These are phyloP conservation scores for Paecilomyces sp. DNA, from an alignment of 2,329 filamentous ascomycete genomes.

Conservation along the genomic window DNA sequence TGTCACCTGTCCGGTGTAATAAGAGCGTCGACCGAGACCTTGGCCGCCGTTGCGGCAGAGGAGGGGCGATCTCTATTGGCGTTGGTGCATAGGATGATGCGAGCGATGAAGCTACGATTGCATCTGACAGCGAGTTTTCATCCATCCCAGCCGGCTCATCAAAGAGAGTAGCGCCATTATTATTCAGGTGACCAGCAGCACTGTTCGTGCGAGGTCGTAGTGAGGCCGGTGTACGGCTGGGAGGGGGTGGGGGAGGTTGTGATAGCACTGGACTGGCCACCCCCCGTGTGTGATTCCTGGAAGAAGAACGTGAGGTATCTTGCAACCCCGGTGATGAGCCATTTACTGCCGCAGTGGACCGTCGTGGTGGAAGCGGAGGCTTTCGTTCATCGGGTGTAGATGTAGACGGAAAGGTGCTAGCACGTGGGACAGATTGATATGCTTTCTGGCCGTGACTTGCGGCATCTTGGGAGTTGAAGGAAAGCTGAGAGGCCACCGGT, in stretches of 20 bases:
- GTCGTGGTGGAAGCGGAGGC: constrained; percentile 20
- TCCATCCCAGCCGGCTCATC: constrained; percentile 17
- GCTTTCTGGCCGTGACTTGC: not conserved
- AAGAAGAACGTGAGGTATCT: not conserved
- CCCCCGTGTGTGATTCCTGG: not conserved
- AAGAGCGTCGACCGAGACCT: constrained; percentile 24
- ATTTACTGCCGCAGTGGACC: not conserved
- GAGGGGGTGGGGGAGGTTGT: not conserved
- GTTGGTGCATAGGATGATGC: constrained; percentile 37
- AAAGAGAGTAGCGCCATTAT: not conserved
- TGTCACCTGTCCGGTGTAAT: constrained; percentile 22
- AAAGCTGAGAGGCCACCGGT: not conserved
- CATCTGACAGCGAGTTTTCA: constrained; percentile 37
- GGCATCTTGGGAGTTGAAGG: not conserved
- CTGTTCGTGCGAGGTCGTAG: not conserved
- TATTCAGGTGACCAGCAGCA: not conserved
- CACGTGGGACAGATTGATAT: constrained; percentile 3
- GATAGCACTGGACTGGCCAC: not conserved
- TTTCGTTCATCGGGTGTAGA: constrained; percentile 11
- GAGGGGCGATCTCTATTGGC: constrained; percentile 28
- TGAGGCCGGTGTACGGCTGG: not conserved
- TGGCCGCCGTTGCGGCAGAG: constrained; percentile 30
- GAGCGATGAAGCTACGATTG: constrained; percentile 41
- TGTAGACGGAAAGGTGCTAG: constrained; percentile 10
- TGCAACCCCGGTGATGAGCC: not conserved